Percentiles rank a stretch among this genome's conserved stretches.
phyloP scores from a whole-genome alignment of 371 early-diverging fungal species.

The Chytridium lagenaria region DNA sequence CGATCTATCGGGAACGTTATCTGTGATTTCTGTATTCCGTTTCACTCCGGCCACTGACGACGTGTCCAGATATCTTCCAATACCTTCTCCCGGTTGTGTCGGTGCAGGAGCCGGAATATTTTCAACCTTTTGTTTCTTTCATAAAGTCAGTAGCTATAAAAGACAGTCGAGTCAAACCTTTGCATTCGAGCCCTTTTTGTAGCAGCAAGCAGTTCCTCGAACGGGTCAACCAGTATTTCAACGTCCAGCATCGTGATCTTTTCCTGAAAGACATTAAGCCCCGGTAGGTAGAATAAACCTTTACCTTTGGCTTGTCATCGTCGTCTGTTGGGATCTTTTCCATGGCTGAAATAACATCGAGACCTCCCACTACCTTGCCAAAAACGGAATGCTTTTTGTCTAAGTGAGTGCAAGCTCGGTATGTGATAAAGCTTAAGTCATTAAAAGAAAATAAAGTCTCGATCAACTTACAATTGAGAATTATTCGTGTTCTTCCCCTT shows the following conservation, averaged over 20 bases:
- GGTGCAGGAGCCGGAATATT: slow-evolving; percentile 28
- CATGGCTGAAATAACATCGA: slow-evolving; percentile 80
- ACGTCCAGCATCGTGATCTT: slow-evolving; percentile 77
- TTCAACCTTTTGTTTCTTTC: slow-evolving; percentile 4
- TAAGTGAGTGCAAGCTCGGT: slow-evolving; percentile 78
- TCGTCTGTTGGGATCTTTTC: slow-evolving; percentile 77
- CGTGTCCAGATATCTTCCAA: slow-evolving; percentile 73
- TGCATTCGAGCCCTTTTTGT: slow-evolving; percentile 35
- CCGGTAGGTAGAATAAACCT: slow-evolving; percentile 14
- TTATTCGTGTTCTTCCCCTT: slow-evolving; percentile 84
- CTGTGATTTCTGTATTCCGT: slow-evolving; percentile 36
- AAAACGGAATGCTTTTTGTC: slow-evolving; percentile 91
- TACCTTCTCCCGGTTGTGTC: slow-evolving; percentile 44
- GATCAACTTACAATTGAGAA: slow-evolving; percentile 84
- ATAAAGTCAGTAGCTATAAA: too few relatives aligned
- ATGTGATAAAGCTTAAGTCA: slow-evolving; percentile 80
- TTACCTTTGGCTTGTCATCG: slow-evolving; percentile 70
- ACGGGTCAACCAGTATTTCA: slow-evolving; percentile 83
- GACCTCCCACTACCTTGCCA: slow-evolving; percentile 76
- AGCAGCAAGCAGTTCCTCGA: slow-evolving; percentile 62
- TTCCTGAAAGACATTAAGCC: slow-evolving; percentile 37
- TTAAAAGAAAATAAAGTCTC: too few relatives aligned
- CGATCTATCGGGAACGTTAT: slow-evolving; percentile 21
- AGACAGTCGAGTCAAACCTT: slow-evolving; percentile 18
- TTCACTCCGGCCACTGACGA: slow-evolving; percentile 4